A percentile compares a stretch with the other conserved stretches of the same genome.
Conservation (phyloP, 768 basidiomycete species). For the Trametes punicea region DNA sequence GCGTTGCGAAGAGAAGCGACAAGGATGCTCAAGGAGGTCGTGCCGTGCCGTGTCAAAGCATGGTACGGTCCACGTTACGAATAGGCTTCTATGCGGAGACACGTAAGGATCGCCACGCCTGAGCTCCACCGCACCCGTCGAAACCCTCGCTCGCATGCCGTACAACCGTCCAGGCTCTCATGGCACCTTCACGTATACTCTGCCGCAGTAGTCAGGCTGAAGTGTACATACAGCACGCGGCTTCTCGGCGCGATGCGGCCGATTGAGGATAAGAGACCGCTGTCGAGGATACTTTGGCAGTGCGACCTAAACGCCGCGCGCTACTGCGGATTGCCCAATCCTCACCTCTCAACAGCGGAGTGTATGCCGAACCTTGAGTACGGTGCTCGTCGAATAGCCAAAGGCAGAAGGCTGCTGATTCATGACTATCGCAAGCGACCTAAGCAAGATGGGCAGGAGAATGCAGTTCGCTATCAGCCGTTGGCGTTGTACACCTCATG, state of each 20-base stretch:
- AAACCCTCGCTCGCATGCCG: background rate
- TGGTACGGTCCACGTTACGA: background rate
- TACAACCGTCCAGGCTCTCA: background rate
- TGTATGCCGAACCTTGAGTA: too few relatives aligned
- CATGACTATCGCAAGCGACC: background rate
- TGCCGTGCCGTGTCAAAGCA: too few relatives aligned
- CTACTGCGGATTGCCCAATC: background rate
- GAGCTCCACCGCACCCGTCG: background rate
- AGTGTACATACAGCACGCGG: too few relatives aligned
- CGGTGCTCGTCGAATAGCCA: too few relatives aligned
- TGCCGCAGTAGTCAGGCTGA: background rate
- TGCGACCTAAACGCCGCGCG: slow-evolving; percentile 9
- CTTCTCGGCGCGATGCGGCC: too few relatives aligned
- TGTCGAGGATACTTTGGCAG: too few relatives aligned
- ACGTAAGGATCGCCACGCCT: background rate
- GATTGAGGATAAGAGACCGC: too few relatives aligned
- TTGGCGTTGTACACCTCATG: background rate
- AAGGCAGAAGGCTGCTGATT: background rate
- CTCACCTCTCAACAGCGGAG: too few relatives aligned
- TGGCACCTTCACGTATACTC: background rate
- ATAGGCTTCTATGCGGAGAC: background rate
- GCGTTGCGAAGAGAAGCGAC: too few relatives aligned
- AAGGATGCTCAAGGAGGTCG: too few relatives aligned
- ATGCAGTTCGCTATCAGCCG: background rate
- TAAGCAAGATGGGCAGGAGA: background rate